These are phyloP conservation scores for Scheffersomyces illinoinensis DNA, from an alignment of 1,139 yeast species.

Conservation along the genomic window DNA sequence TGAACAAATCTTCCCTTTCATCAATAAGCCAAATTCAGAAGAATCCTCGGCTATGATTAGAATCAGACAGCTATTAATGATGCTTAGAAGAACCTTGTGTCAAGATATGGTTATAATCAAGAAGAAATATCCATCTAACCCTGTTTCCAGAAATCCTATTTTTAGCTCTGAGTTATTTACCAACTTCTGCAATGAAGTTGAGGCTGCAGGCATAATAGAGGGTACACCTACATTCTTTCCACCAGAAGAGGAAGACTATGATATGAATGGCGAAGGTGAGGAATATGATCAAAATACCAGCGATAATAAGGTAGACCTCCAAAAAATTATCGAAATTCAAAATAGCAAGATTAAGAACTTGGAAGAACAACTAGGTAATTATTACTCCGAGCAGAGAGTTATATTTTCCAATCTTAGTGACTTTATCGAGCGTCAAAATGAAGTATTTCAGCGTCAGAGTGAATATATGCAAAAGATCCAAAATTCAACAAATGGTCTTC, in stretches of 20 bases:
- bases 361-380: conserved; percentile 17
- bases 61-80: conserved; percentile 19
- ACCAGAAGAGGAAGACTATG: background rate
- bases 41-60: conserved; percentile 3
- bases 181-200: conserved; percentile 18
- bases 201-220: conserved; percentile 10
- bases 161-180: conserved; percentile 25
- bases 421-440: conserved; percentile 21
- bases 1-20: conserved; percentile 32
- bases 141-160: conserved; percentile 28
- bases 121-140: conserved; percentile 25
- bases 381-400: conserved; percentile 16
- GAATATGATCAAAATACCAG: background rate
- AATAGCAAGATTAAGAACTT: conserved; percentile 11
- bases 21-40: conserved; percentile 12
- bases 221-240: conserved; percentile 1
- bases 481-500: conserved; percentile 20
- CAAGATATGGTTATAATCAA: conserved; percentile 37
- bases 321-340: conserved; percentile 6
- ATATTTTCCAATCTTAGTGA: conserved; percentile 14
- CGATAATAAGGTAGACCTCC: conserved; percentile 1
- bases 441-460: conserved; percentile 19
- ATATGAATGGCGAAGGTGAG: background rate
- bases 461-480: conserved; percentile 21
- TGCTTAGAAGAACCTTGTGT: conserved; percentile 26